Conservation (phyloP, 2,329 filamentous ascomycete species). For the Mycocentrospora acerina region DNA sequence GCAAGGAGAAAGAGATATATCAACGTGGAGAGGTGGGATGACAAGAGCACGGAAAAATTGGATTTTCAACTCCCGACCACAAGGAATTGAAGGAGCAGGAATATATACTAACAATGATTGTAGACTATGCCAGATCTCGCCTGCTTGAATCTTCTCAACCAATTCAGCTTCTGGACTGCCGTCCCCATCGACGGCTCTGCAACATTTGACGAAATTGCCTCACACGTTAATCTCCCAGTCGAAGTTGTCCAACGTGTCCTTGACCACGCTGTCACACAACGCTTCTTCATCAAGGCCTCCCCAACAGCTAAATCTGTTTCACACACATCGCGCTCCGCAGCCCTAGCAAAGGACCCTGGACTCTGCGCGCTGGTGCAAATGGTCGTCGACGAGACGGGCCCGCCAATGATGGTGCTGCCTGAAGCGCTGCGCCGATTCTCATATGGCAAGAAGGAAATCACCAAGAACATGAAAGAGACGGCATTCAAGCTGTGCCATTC, state of each 20-base stretch:
- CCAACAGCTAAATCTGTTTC: conserved; percentile 15
- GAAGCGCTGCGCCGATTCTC: conserved; percentile 30
- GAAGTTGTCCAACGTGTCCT: conserved; percentile 34
- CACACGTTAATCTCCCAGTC: conserved; percentile 25
- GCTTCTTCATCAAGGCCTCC: conserved; percentile 35
- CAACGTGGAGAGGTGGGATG: no score
- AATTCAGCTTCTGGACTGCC: conserved; percentile 56
- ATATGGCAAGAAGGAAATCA: conserved; percentile 26
- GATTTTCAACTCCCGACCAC: no score
- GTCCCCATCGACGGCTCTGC: conserved; percentile 52
- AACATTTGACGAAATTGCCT: conserved; percentile 37
- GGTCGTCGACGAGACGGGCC: conserved; percentile 25
- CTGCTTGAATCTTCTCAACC: conserved; percentile 51
- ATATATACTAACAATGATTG: neutral
- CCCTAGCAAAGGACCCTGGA: conserved; percentile 26
- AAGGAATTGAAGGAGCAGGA: no score
- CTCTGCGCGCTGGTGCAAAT: conserved; percentile 28
- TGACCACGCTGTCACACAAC: conserved; percentile 38
- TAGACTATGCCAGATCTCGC: conserved; percentile 50
- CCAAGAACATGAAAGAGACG: conserved; percentile 25
- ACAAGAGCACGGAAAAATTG: neutral
- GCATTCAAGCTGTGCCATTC: conserved; percentile 33
- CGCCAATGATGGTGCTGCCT: conserved; percentile 31
- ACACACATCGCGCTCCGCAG: conserved; percentile 34
- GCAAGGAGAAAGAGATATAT: no score